These are phyloP conservation scores for Nannochloropsis granulata DNA, from an alignment of 108 stramenopile species.

Conservation along the genomic window DNA sequence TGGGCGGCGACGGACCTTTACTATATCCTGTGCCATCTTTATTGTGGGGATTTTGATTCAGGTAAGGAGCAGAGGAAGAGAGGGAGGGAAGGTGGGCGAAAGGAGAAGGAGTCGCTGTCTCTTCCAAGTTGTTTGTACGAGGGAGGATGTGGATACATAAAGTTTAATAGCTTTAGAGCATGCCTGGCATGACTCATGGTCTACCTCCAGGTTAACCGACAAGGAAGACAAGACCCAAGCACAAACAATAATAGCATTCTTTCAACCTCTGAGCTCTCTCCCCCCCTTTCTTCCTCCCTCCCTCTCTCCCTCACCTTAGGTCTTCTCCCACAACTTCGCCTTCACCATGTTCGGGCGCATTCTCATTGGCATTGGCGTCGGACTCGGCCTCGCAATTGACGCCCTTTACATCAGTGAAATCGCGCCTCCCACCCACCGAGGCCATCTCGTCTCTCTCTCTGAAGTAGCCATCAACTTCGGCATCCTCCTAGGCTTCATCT, in stretches of 20 bases:
- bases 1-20: slow-evolving; percentile 9
- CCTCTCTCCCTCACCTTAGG: background rate
- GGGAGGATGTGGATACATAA: too few species aligned
- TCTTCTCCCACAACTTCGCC: background rate
- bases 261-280: background rate
- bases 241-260: too few species aligned
- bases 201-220: too few species aligned
- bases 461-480: slow-evolving; percentile 2
- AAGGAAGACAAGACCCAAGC: too few species aligned
- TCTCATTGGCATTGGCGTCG: slow-evolving; percentile 15
- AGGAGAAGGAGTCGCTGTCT: too few species aligned
- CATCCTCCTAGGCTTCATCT: background rate
- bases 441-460: slow-evolving; percentile 24
- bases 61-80: background rate
- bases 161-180: too few species aligned
- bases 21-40: slow-evolving; percentile 22
- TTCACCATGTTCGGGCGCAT: background rate
- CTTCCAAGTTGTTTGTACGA: too few species aligned
- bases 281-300: background rate
- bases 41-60: slow-evolving; percentile 19
- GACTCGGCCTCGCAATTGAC: slow-evolving; percentile 30
- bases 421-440: slow-evolving; percentile 20
- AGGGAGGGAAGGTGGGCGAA: too few species aligned
- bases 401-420: slow-evolving; percentile 38
- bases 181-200: too few species aligned